Evolutionary conservation across 2,329 filamentous ascomycete genomes (phyloP), one percentile per base, ranked within the genome.

Genomic region (Sclerotinia borealis): DNA sequence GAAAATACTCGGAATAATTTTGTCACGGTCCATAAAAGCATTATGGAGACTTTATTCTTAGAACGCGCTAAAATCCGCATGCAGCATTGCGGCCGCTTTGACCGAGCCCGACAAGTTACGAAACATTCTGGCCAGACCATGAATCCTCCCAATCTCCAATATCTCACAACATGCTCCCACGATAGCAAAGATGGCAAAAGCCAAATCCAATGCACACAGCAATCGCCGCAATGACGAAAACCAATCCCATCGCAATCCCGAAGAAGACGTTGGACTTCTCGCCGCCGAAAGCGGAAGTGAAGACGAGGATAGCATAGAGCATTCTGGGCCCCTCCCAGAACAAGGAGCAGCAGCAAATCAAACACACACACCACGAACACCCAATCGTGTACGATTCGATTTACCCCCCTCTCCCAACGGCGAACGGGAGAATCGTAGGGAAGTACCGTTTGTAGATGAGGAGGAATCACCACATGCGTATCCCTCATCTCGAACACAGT

Each of bases 361-460:
- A 58, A 50, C 31, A 67, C 68, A 60, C 66, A 73, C 70, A 31
- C 72, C 73, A 56, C 67, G 72, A 64, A 74, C 70, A 10, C 70
- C 71, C 4, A 75, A 74, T 63, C 68, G 74, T 43, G 74, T 76
- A 15, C 71, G 72, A 45, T 76, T 76, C 55, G 71, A 75, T 45
- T 68, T 76, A 9, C 72, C 73, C n/a, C 64, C 68, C 10, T 43
- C 31, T 1, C 11, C 29, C 19, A 43, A 55, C 45, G 49, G 36
- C 9, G 36, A 31, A 9, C 34, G 11, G 29, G 17, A 36, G 7
- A 43, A 11, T 19, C 67, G 71, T 13, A 69, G 69, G 51, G 69
- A 68, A 22, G 71, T 55, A 65, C 78, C 65, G 82, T 84, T 41
- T 83, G 88, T 22, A 76, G 69, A 72, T 50, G 63, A 66, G 43